Conservation (phyloP, 805 yeast genomes). For the Lipomyces japonicus region DNA sequence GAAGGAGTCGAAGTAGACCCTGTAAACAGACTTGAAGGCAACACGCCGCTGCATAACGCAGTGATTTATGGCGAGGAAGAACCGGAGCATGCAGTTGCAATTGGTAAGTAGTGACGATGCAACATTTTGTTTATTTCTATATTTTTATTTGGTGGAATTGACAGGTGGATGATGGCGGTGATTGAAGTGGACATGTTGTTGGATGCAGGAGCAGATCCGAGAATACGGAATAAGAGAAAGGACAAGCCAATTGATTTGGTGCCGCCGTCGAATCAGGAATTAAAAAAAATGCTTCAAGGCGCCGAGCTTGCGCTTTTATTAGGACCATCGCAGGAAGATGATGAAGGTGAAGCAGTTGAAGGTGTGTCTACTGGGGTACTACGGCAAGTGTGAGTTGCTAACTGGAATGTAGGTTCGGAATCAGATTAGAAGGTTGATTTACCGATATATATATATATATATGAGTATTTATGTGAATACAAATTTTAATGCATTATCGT, state of each 20-base stretch:
- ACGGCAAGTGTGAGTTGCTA: not conserved
- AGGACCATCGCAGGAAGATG: constrained; percentile 30
- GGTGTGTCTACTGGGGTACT: constrained; percentile 5
- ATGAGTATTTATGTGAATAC: too few species aligned
- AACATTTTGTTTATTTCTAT: not conserved
- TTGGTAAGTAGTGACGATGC: constrained; percentile 37
- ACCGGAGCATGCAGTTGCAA: constrained; percentile 76
- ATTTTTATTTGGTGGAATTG: not conserved
- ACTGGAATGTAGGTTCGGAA: constrained; percentile 21
- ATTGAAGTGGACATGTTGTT: constrained; percentile 63
- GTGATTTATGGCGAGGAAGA: constrained; percentile 73
- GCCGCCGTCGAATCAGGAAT: constrained; percentile 49
- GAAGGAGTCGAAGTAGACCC: constrained; percentile 93
- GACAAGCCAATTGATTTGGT: constrained; percentile 74
- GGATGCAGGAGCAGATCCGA: constrained; percentile 88
- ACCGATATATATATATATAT: too few species aligned
- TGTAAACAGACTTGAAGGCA: constrained; percentile 62
- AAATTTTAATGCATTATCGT: too few species aligned
- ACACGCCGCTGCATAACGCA: constrained; percentile 86
- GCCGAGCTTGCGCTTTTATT: constrained; percentile 66
- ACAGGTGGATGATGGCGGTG: not conserved
- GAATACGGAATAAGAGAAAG: constrained; percentile 55
- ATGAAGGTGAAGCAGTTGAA: constrained; percentile 23
- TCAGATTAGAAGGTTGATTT: constrained; percentile 16
- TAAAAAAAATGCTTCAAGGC: constrained; percentile 64